These are phyloP conservation scores for Litchi chinensis DNA, from an alignment of 345 rosid species.

Conservation along the genomic window DNA sequence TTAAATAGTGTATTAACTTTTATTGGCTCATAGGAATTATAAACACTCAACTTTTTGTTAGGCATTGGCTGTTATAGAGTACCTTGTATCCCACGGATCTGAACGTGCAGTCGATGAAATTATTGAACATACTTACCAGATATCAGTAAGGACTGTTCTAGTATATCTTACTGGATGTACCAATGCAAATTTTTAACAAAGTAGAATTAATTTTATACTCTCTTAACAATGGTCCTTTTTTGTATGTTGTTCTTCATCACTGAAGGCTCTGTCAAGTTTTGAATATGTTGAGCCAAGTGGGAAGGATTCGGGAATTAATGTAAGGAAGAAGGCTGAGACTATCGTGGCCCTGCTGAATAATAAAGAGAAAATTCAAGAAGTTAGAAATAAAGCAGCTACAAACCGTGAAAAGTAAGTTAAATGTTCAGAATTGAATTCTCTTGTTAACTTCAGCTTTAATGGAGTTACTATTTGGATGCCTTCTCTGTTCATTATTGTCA, in stretches of 20 bases:
- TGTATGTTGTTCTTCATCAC: constrained; percentile 29
- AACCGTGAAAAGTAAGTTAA: constrained; percentile 88
- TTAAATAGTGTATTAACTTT: constrained; percentile 9
- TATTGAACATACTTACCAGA: constrained; percentile 93
- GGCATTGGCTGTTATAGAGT: constrained; percentile 94
- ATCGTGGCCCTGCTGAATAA: constrained; percentile 72
- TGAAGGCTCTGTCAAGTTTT: constrained; percentile 89
- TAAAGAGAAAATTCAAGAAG: constrained; percentile 87
- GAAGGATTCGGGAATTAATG: constrained; percentile 89
- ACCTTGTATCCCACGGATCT: constrained; percentile 95
- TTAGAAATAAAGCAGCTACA: constrained; percentile 81
- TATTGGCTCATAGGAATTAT: constrained; percentile 15
- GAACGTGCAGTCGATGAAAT: constrained; percentile 97
- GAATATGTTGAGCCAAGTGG: constrained; percentile 96
- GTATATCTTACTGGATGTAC: constrained; percentile 13
- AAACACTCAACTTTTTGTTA: constrained; percentile 32
- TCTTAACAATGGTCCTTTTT: constrained; percentile 25
- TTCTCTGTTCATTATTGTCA: constrained; percentile 14
- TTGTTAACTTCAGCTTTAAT: constrained; percentile 13
- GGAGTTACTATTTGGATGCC: constrained; percentile 3
- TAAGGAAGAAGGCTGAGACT: constrained; percentile 92
- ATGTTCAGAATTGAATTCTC: constrained; percentile 8
- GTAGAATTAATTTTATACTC: constrained; percentile 17
- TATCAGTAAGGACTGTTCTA: constrained; percentile 65
- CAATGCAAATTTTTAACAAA: not conserved